Conservation (phyloP, 2,329 filamentous ascomycete species). For the Cladorrhinum sp. region DNA sequence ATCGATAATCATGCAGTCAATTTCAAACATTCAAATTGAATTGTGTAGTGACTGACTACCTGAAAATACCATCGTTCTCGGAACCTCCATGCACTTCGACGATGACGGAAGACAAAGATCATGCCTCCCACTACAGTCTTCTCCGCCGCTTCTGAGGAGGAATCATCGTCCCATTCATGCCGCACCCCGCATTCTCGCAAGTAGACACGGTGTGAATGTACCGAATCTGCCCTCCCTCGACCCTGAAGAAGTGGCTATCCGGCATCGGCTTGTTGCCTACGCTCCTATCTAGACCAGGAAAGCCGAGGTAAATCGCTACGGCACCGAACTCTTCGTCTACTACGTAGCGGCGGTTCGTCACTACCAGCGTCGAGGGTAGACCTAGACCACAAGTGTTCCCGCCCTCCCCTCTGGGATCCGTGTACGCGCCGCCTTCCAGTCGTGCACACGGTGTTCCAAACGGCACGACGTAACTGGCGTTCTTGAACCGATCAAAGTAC, state of each 20-base stretch:
- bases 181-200: slow-evolving; percentile 19
- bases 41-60: too few species aligned
- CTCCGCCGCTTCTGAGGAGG: too few species aligned
- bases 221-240: slow-evolving; percentile 28
- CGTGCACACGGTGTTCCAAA: slow-evolving; percentile 25
- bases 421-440: slow-evolving; percentile 27
- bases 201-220: slow-evolving; percentile 27
- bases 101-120: too few species aligned
- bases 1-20: too few species aligned
- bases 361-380: slow-evolving; percentile 23
- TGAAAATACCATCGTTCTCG: too few species aligned
- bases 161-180: slow-evolving; percentile 19
- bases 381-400: slow-evolving; percentile 17
- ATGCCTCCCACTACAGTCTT: too few species aligned
- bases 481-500: slow-evolving; percentile 29
- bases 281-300: slow-evolving; percentile 28
- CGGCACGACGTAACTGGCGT: slow-evolving; percentile 23
- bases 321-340: slow-evolving; percentile 29
- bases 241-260: slow-evolving; percentile 30
- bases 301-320: slow-evolving; percentile 29
- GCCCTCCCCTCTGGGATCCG: slow-evolving; percentile 12
- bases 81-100: too few species aligned
- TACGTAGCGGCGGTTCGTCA: slow-evolving; percentile 28
- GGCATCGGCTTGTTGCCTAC: slow-evolving; percentile 22
- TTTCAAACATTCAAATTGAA: too few species aligned